phyloP scores from a whole-genome alignment of 257 asterid species.

The Nicotiana otophora region DNA sequence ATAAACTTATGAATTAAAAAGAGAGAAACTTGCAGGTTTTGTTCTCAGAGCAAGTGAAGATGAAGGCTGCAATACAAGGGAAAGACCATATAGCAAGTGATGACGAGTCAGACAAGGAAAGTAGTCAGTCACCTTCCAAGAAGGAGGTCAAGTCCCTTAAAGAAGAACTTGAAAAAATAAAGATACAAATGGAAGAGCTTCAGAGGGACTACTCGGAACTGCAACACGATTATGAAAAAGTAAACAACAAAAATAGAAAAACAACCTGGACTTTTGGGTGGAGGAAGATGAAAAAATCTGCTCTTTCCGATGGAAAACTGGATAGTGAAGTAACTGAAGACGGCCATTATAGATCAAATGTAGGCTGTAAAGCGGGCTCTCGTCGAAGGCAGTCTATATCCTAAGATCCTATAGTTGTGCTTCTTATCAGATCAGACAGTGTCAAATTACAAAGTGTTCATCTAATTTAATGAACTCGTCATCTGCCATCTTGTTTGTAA shows the following conservation, averaged over 20 bases:
- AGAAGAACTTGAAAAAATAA: conserved; percentile 56
- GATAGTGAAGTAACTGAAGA: conserved; percentile 42
- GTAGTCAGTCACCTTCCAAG: conserved; percentile 39
- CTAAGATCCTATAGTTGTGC: neutral
- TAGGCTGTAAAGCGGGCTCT: conserved; percentile 17
- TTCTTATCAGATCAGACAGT: neutral
- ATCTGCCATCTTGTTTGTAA: no score
- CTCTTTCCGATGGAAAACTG: conserved; percentile 34
- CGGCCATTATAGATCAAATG: conserved; percentile 22
- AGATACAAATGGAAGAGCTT: conserved; percentile 48
- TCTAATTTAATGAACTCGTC: no score
- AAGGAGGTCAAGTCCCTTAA: conserved; percentile 57
- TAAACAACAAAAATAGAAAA: conserved; percentile 30
- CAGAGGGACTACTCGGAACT: conserved; percentile 55
- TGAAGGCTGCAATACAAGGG: conserved; percentile 52
- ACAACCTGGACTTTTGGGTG: conserved; percentile 57
- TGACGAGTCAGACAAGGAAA: conserved; percentile 42
- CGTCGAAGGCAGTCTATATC: conserved; percentile 40
- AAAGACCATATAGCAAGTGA: conserved; percentile 31
- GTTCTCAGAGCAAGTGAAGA: conserved; percentile 68
- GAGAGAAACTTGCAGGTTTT: conserved; percentile 48
- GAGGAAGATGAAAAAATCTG: conserved; percentile 50
- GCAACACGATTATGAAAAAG: conserved; percentile 48
- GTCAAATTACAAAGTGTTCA: neutral
- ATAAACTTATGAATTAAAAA: conserved; percentile 8